Base-by-base conservation (phyloP, 805 yeast genomes). In the Saccharomycopsis oosterbeekiorum region DNA sequence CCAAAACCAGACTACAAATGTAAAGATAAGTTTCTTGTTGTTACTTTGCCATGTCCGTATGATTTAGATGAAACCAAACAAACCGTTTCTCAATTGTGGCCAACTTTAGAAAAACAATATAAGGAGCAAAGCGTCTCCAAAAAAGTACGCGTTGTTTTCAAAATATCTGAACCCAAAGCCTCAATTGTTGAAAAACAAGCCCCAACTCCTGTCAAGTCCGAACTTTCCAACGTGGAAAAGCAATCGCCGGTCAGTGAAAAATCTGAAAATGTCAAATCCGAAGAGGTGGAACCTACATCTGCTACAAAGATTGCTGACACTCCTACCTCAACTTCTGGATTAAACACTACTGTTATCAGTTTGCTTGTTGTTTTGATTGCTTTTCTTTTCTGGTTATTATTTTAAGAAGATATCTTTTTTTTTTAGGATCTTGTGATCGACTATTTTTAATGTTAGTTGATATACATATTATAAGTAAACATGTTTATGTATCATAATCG, bases 21-120 rank as follows among this genome's bases (percentile, higher is more conserved):
- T 75, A 88, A 85, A 73, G 98, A 94, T 75, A 94, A 94, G 76
- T 94, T 94, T 73, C 82, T 93, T 69, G 84, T 94, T 63, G 92
- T 92, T 67, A 83, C 96, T 34, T 80, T 91, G 66, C 96, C 97
- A 56, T 83, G 90, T 64, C 84, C 87, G 17, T 74, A 76, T 59
- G 72, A 82, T 64, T 36, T 58, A 15, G 57, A 59, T 55, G 84
- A 83, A 59, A 76, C 80, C 53, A 69, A 80, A 34, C 77, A 73
- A 67, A 56, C 66, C 54, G 86, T 89, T 58, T 81, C 89, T 57
- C 86, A 85, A 57, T 74, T 81, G 68, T 91, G 97, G 97, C 70
- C 86, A n/a, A 76, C 80, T 60, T 79, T 90, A 70, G 92, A 86
- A 71, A 71, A 80, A 41, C 80, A 79, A 70, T 78, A 76, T 73